Evolutionary conservation across 1,284 basidiomycete species (phyloP).

Genomic region (Ceratobasidium sp.): DNA sequence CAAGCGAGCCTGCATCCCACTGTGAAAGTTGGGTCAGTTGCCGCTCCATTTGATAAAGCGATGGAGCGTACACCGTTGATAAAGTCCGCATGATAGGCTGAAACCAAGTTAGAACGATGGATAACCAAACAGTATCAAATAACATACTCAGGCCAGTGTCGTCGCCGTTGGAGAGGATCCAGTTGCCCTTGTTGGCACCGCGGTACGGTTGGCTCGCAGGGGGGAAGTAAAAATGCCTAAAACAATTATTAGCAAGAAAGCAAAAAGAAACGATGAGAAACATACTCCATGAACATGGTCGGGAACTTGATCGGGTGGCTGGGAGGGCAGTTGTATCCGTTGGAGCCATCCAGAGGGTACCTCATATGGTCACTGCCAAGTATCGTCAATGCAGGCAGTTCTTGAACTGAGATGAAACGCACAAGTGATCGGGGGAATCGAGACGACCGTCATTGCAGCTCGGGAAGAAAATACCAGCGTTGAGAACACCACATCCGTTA

Average conservation of each 20-base stretch:
- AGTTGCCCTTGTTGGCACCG: conserved; percentile 22
- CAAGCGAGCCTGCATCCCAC: conserved; percentile 7
- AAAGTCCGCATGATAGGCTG: conserved; percentile 32
- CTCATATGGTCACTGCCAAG: conserved; percentile 14
- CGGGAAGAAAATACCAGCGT: conserved; percentile 36
- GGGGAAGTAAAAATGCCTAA: conserved; percentile 37
- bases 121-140: too few species aligned
- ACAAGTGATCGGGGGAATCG: conserved; percentile 42
- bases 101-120: background rate
- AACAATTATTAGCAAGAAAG: background rate
- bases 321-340: conserved; percentile 37
- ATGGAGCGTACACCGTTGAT: conserved; percentile 22
- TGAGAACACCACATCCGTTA: conserved; percentile 30
- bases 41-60: background rate
- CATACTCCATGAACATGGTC: conserved; percentile 39
- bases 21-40: background rate
- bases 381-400: background rate
- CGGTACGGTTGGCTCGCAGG: conserved; percentile 18
- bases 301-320: conserved; percentile 39
- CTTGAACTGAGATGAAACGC: background rate
- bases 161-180: conserved; percentile 38
- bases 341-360: conserved; percentile 39
- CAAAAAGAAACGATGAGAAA: background rate
- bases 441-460: conserved; percentile 42
- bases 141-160: conserved; percentile 17